Conservation (phyloP, 75 land plant species). For the Azolla pinnata region DNA sequence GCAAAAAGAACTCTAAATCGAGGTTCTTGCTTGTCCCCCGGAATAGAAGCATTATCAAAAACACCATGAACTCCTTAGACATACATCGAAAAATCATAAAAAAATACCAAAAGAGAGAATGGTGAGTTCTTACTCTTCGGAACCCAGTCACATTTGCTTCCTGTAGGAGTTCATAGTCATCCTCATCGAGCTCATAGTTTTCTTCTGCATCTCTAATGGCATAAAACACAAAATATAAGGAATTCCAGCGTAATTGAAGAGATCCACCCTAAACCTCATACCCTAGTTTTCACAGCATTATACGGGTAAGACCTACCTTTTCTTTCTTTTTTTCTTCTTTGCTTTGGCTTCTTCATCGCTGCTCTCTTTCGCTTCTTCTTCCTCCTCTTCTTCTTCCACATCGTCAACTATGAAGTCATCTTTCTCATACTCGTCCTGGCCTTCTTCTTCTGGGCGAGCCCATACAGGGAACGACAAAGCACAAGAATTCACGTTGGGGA, state of each 20-base stretch:
- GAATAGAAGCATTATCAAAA: no score
- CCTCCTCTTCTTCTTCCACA: slow-evolving; percentile 74
- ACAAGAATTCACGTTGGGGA: neutral
- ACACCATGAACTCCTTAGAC: neutral
- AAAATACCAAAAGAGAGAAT: slow-evolving; percentile 7
- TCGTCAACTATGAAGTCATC: slow-evolving; percentile 97
- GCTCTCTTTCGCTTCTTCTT: slow-evolving; percentile 36
- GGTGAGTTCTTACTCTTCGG: slow-evolving; percentile 55
- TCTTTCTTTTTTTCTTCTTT: slow-evolving; percentile 76
- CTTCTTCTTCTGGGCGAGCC: slow-evolving; percentile 45
- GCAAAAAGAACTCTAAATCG: no score
- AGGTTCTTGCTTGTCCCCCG: no score
- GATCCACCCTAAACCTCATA: neutral
- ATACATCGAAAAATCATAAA: neutral
- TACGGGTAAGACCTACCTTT: slow-evolving; percentile 35
- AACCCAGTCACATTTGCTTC: slow-evolving; percentile 60
- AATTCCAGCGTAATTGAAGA: neutral
- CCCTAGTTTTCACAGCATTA: neutral
- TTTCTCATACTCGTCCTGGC: slow-evolving; percentile 90
- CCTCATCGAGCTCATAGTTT: slow-evolving; percentile 78
- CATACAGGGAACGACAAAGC: neutral
- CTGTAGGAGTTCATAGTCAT: slow-evolving; percentile 81
- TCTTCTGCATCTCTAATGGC: slow-evolving; percentile 53
- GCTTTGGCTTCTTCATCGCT: slow-evolving; percentile 52
- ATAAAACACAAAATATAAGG: neutral